phyloP scores from a whole-genome alignment of 2,329 filamentous ascomycete genomes.

The Sporothrix brunneoviolacea region DNA sequence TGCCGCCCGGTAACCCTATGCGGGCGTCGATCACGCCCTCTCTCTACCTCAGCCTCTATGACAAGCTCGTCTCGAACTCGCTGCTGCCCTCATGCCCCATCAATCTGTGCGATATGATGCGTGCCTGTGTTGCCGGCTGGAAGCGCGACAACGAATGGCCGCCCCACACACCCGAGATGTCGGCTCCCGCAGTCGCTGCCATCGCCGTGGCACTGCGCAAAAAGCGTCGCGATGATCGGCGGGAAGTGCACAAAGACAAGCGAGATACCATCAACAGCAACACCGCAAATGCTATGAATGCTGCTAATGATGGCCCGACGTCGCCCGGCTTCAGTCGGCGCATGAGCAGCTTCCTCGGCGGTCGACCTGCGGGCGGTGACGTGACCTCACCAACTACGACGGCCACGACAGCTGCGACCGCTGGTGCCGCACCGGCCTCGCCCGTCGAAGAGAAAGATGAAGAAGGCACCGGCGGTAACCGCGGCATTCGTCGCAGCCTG shows the following conservation, averaged over 20 bases:
- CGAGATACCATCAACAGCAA: neutral
- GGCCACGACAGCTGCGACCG: neutral
- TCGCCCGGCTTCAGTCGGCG: conserved; percentile 14
- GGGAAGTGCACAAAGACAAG: conserved; percentile 8
- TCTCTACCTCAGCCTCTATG: conserved; percentile 77
- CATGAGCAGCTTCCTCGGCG: conserved; percentile 14
- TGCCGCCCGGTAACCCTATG: conserved; percentile 68
- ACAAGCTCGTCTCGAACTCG: conserved; percentile 74
- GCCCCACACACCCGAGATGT: conserved; percentile 39
- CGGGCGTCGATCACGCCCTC: conserved; percentile 67
- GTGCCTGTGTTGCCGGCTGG: conserved; percentile 81
- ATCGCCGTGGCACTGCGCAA: conserved; percentile 2
- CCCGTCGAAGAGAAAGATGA: conserved; percentile 8
- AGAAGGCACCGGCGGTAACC: conserved; percentile 15
- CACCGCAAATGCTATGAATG: neutral
- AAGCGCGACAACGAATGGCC: conserved; percentile 93
- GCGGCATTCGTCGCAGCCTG: conserved; percentile 28
- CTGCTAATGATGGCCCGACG: neutral
- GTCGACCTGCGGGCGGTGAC: neutral
- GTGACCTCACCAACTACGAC: too few species aligned
- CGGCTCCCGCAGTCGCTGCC: neutral
- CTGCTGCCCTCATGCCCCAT: conserved; percentile 82
- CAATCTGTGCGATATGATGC: conserved; percentile 74
- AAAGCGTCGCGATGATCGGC: conserved; percentile 7
- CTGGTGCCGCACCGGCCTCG: neutral